Evolutionary conservation across 768 basidiomycete genomes (phyloP).

Genomic region (Trametes cubensis): DNA sequence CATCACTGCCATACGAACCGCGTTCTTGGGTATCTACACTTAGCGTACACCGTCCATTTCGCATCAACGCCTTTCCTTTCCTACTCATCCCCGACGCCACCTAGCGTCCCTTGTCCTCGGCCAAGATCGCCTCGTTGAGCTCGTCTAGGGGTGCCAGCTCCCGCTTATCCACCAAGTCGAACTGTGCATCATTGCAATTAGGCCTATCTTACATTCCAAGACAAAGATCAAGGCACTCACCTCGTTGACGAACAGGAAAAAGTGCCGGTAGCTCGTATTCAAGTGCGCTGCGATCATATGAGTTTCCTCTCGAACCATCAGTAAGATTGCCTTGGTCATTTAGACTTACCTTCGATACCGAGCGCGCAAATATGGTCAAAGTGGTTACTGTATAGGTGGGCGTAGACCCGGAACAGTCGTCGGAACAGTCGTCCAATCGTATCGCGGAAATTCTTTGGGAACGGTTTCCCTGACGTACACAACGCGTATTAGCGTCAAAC

Average conservation of each 20-base stretch:
- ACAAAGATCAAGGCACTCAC: conserved; percentile 45
- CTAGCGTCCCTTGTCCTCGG: conserved; percentile 49
- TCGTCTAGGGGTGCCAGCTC: conserved; percentile 94
- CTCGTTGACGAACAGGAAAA: conserved; percentile 96
- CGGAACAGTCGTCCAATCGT: conserved; percentile 91
- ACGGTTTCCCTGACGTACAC: conserved; percentile 70
- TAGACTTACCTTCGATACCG: conserved; percentile 86
- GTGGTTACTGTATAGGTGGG: conserved; percentile 98
- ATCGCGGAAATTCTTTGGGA: conserved; percentile 86
- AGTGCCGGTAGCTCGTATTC: conserved; percentile 98
- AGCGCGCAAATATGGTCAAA: conserved; percentile 98
- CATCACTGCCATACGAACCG: not conserved
- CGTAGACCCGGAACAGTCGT: conserved; percentile 94
- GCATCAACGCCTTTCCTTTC: not conserved
- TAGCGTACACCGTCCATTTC: not conserved
- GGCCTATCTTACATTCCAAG: conserved; percentile 4
- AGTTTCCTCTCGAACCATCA: not conserved
- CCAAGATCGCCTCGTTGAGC: conserved; percentile 87
- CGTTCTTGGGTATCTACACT: conserved; percentile 4
- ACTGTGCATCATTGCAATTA: conserved; percentile 47
- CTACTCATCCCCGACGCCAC: not conserved
- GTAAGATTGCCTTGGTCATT: not conserved
- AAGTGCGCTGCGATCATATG: conserved; percentile 73
- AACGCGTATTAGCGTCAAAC: not conserved
- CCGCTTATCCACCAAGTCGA: conserved; percentile 94